Base-by-base conservation (phyloP, 2,329 filamentous ascomycete genomes). In the Penicillium janthinellum region DNA sequence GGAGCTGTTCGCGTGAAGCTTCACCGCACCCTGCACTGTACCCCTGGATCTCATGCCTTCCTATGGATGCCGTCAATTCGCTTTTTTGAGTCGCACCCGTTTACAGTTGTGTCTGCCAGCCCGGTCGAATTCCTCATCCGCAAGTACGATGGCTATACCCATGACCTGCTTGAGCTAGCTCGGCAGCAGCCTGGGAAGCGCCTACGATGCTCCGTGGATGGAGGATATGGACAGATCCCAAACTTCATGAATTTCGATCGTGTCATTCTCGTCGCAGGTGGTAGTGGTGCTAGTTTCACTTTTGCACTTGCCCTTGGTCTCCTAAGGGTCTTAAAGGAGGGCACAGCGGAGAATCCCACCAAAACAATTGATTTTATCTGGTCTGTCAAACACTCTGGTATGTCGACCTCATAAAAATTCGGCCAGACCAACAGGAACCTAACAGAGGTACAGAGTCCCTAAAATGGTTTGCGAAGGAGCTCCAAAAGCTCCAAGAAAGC, bases 11-110 rank as follows among this genome's bases (percentile, higher is more conserved):
- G 83, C 39, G 79, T 87, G n/a, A 77, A 80, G 0, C 73, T 88
- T 35, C 83, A 84, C 70, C 78, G 81, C 2, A 81, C 82, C 0
- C 60, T 78, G 0, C 72, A 75, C 2, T 81, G 82, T 1, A 71
- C 75, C 1, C 80, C 86, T 0, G 86, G 86, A 1, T 83, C 84
- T 61, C 87, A 90, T 68, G 85, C 84, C 65, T 88, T 87, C 67
- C 72, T 89, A 34, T 89, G 85, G 85, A 81, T 89, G 6, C 87
- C 87, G 0, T 75, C 75, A 4, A 79, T 89, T 50, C 82, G 86
- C 10, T 64, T 76, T 1, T 75, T 83, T 17, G 84, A 89, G 71
- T 86, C 83, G 1, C 87, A 90, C 62, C 66, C 63, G 1, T 67
- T 68, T 25, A 68, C 64, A 3, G 35, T 66, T n/a, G 35, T 67